Conservation (phyloP, 2,329 filamentous ascomycete species). For the Cladosporium cucumerinum region DNA sequence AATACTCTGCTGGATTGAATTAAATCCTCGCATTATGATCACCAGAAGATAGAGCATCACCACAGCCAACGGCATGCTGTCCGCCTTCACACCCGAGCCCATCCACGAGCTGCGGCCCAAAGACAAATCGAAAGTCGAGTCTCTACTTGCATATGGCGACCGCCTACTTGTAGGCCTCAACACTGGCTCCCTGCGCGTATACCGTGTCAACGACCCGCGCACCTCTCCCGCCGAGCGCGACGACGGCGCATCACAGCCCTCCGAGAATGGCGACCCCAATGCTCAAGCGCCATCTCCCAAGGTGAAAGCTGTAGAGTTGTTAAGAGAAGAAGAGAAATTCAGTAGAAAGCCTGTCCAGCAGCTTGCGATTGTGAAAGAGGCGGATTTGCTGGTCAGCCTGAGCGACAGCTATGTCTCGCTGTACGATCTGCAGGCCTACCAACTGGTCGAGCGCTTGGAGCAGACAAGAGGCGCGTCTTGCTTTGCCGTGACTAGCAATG, state of each 20-base stretch:
- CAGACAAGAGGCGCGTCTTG: conserved; percentile 84
- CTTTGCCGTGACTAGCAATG: conserved; percentile 93
- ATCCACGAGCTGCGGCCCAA: conserved; percentile 95
- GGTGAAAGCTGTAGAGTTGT: conserved; percentile 65
- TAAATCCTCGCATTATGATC: conserved; percentile 12
- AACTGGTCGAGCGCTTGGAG: conserved; percentile 72
- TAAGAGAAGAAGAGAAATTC: conserved; percentile 93
- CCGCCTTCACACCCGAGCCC: conserved; percentile 91
- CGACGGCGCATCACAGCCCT: conserved; percentile 31
- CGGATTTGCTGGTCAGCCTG: conserved; percentile 83
- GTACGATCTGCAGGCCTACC: conserved; percentile 82
- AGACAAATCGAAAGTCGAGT: conserved; percentile 97
- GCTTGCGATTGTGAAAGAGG: conserved; percentile 92
- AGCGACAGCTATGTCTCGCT: conserved; percentile 87
- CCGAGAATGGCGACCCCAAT: conserved; percentile 33
- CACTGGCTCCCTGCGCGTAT: conserved; percentile 83
- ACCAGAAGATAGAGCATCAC: neutral
- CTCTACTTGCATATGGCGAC: conserved; percentile 88
- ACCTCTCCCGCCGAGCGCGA: conserved; percentile 33
- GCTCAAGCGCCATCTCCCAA: conserved; percentile 43
- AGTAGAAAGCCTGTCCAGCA: conserved; percentile 86
- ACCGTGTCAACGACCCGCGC: conserved; percentile 74
- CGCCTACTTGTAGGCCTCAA: conserved; percentile 88
- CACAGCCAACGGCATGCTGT: conserved; percentile 56
- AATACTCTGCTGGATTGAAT: neutral